These are phyloP conservation scores for Epichloe festucae DNA, from an alignment of 2,329 filamentous ascomycete genomes.

Conservation along the genomic window DNA sequence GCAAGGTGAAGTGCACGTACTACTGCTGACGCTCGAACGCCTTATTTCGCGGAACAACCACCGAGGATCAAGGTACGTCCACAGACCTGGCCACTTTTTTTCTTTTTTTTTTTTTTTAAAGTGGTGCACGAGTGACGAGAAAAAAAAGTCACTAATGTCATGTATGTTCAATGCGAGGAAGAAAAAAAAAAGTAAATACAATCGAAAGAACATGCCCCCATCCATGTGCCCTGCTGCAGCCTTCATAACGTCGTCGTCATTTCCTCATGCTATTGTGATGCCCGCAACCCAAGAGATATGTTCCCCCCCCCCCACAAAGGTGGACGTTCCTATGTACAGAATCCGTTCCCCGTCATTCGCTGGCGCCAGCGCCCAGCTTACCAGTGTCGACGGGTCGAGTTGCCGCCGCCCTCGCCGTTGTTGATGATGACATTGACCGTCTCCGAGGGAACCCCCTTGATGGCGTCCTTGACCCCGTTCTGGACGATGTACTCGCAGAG, in stretches of 20 bases:
- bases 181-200: not conserved
- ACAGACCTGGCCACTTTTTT: no score
- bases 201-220: not conserved
- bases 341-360: not conserved
- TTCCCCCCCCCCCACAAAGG: no score
- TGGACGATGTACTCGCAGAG: slow-evolving; percentile 34
- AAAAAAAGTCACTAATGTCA: no score
- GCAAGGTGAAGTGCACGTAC: no score
- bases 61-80: no score
- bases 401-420: slow-evolving; percentile 27
- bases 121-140: no score
- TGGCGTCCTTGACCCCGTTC: slow-evolving; percentile 27
- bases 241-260: not conserved
- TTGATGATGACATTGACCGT: slow-evolving; percentile 42
- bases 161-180: not conserved
- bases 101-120: no score
- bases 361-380: not conserved
- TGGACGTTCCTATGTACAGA: not conserved
- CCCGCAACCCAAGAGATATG: not conserved
- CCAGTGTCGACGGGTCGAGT: not conserved
- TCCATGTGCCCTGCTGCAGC: not conserved
- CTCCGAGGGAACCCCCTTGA: slow-evolving; percentile 26
- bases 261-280: not conserved
- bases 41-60: no score
- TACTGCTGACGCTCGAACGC: no score